Percentiles rank a stretch among this genome's conserved stretches.
phyloP scores from a whole-genome alignment of 2,329 filamentous ascomycete species.

The Ascochyta clinopodiicola region DNA sequence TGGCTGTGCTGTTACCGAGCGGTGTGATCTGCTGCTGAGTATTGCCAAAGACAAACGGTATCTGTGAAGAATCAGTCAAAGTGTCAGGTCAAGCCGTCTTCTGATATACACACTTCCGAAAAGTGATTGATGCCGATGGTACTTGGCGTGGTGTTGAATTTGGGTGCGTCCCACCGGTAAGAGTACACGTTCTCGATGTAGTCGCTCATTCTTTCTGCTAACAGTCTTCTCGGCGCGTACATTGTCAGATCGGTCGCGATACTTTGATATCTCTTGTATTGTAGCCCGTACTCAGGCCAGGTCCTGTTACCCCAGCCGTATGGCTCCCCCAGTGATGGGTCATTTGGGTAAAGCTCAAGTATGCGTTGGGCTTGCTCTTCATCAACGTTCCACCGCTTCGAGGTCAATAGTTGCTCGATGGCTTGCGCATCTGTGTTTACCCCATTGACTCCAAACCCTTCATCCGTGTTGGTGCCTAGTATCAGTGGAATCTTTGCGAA shows the following conservation, averaged over 20 bases:
- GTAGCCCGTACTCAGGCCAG: conserved; percentile 37
- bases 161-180: conserved; percentile 42
- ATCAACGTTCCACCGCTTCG: conserved; percentile 40
- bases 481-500: conserved; percentile 70
- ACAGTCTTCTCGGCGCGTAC: conserved; percentile 35
- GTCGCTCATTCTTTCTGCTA: conserved; percentile 34
- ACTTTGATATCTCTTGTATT: conserved; percentile 38
- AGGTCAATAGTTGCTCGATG: conserved; percentile 37
- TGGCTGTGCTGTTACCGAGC: conserved; percentile 31
- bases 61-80: conserved; percentile 20
- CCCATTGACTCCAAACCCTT: conserved; percentile 64
- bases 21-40: conserved; percentile 35
- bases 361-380: conserved; percentile 27
- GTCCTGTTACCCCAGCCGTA: conserved; percentile 42
- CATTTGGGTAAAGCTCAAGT: conserved; percentile 39
- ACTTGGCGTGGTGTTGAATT: conserved; percentile 37
- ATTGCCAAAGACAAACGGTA: conserved; percentile 42
- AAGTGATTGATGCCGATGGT: conserved; percentile 40
- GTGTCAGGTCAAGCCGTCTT: too few relatives aligned
- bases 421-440: conserved; percentile 52
- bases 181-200: conserved; percentile 32
- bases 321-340: conserved; percentile 56
- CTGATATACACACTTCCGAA: conserved; percentile 28
- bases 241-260: conserved; percentile 39
- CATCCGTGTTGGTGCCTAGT: conserved; percentile 69